A percentile compares a stretch with the other conserved stretches of the same genome.
phyloP scores from a whole-genome alignment of 345 rosid genomes.

The Heritiera fomes region DNA sequence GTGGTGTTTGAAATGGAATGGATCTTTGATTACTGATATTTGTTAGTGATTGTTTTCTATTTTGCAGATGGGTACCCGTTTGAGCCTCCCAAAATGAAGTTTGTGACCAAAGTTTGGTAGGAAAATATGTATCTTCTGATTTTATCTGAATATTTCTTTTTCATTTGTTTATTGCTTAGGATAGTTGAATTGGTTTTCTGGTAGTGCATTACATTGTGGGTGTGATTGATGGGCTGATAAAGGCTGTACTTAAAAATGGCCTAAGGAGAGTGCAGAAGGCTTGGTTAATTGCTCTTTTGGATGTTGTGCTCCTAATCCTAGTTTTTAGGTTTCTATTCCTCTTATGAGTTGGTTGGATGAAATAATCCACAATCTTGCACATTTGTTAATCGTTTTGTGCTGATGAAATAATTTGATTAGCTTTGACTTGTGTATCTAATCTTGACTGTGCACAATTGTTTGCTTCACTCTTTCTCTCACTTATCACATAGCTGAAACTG shows the following conservation, averaged over 20 bases:
- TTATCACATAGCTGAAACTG: background rate
- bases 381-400: background rate
- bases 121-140: slow-evolving; percentile 29
- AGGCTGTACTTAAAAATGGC: background rate
- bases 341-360: background rate
- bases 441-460: background rate
- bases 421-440: background rate
- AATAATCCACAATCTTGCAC: background rate
- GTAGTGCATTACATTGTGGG: background rate
- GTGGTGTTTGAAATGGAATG: background rate
- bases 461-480: background rate
- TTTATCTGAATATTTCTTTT: background rate
- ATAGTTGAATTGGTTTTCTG: background rate
- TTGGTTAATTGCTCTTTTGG: background rate
- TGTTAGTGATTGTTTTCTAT: slow-evolving; percentile 25
- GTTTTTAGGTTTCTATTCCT: background rate
- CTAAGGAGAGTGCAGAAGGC: background rate
- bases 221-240: background rate
- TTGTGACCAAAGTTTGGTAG: slow-evolving; percentile 96
- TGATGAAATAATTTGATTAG: background rate
- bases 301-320: background rate
- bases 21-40: slow-evolving; percentile 2
- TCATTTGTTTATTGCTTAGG: background rate
- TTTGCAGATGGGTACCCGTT: slow-evolving; percentile 97
- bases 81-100: slow-evolving; percentile 99